phyloP scores from a whole-genome alignment of 352 stramenopile species.

The Albugo candida region DNA sequence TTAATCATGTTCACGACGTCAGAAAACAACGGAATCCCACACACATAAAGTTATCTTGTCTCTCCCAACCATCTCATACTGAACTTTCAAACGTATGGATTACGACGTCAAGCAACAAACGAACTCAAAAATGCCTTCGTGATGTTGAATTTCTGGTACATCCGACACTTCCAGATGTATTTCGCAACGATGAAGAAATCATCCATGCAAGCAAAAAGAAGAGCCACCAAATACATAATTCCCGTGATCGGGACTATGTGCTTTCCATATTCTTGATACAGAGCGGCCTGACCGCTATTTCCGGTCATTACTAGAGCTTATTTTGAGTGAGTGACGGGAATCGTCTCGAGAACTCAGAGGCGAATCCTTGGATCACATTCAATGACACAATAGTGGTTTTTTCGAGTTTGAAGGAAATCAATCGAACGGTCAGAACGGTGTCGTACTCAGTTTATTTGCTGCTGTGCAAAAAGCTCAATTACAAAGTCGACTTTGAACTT shows the following conservation, averaged over 20 bases:
- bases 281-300: constrained; percentile 75
- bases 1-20: constrained; percentile 41
- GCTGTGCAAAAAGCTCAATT: constrained; percentile 74
- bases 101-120: constrained; percentile 81
- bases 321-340: constrained; percentile 58
- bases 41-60: constrained; percentile 63
- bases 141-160: constrained; percentile 56
- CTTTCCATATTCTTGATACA: constrained; percentile 81
- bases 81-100: constrained; percentile 78
- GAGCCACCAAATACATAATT: constrained; percentile 9
- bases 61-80: constrained; percentile 68
- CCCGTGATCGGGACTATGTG: constrained; percentile 46
- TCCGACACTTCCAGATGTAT: constrained; percentile 45
- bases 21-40: constrained; percentile 58
- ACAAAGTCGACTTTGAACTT: constrained; percentile 13
- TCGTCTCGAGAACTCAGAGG: constrained; percentile 49
- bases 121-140: constrained; percentile 68
- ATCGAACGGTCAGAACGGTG: constrained; percentile 52
- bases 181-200: constrained; percentile 27
- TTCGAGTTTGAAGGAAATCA: constrained; percentile 72
- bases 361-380: constrained; percentile 82
- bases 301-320: constrained; percentile 82
- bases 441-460: constrained; percentile 79
- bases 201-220: constrained; percentile 11
- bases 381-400: constrained; percentile 72